Evolutionary conservation across 306 rosid species (phyloP).

Genomic region (Cyamopsis tetragonoloba): DNA sequence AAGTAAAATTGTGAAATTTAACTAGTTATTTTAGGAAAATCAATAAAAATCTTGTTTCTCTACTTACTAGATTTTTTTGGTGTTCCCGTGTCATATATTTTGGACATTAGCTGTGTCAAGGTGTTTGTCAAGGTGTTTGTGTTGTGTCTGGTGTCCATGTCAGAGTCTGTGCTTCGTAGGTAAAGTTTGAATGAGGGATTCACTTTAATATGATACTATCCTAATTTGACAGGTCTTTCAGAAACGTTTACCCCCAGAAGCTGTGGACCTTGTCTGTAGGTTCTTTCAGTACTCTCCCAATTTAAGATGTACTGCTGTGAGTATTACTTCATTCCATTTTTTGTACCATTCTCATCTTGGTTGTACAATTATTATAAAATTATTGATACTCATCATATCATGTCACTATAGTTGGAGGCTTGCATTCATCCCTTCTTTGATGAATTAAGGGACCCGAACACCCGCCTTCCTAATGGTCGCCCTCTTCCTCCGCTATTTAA

Average conservation of each 20-base stretch:
- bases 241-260: slow-evolving; percentile 98
- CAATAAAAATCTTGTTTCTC: too few species aligned
- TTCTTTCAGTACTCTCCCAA: slow-evolving; percentile 99
- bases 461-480: slow-evolving; percentile 97
- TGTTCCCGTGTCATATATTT: too few species aligned
- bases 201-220: background rate
- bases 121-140: too few species aligned
- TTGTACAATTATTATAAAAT: background rate
- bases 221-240: slow-evolving; percentile 72
- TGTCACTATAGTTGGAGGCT: slow-evolving; percentile 81
- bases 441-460: slow-evolving; percentile 88
- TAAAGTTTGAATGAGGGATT: slow-evolving; percentile 21
- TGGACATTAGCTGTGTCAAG: too few species aligned
- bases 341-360: slow-evolving; percentile 6
- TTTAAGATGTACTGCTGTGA: slow-evolving; percentile 97
- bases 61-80: too few species aligned
- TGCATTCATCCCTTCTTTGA: slow-evolving; percentile 99
- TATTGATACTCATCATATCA: background rate
- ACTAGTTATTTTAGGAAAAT: too few species aligned
- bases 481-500: slow-evolving; percentile 97
- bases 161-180: too few species aligned
- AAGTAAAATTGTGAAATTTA: too few species aligned
- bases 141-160: too few species aligned
- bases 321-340: slow-evolving; percentile 26
- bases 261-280: slow-evolving; percentile 97